Base-by-base conservation (phyloP, 352 stramenopile genomes). In the Pythium phragmiticola region DNA sequence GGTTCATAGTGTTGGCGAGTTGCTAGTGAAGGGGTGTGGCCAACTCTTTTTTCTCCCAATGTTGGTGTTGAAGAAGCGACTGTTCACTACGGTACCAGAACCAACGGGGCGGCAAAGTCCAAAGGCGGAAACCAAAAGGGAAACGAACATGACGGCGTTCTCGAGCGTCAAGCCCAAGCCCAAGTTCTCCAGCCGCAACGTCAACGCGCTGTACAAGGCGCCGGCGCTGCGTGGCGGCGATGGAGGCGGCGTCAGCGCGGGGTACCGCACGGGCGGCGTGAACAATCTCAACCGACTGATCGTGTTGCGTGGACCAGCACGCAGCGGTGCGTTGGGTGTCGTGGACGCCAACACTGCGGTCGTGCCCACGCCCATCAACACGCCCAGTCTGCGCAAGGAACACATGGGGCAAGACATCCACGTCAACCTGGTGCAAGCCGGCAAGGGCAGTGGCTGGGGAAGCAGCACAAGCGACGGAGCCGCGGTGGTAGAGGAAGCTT, bases 131-230 rank as follows among this genome's bases (percentile, higher is more conserved):
- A 19, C 7, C 26, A 7, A 55, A 60, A 36, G 37, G 16, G 23
- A 58, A 58, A 52, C 54, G n/a, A 52, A 34, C 23, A 65, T 65
- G 58, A 52, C 58, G 37, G 37, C 49, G 6, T n/a, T 23, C 19
- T 59, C 41, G 37, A 57, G 49, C 48, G 36, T 33, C 60, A 87
- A 87, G 51, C 61, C 72, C 46, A 89, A 80, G 69, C 59, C 70
- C 57, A 86, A 85, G 72, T 90, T 89, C 68, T 88, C 82, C 51
- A 92, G 77, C 69, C 77, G 77, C 64, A 90, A 92, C 68, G 68
- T 92, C 65, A 90, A 66, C 62, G 73, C 78, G 16, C 68, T 90
- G 57, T 92, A 83, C 68, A 89, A 84, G 65, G 75, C 79, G 41
- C 77, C 80, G 63, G 37, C 45, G 46, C n/a, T 51, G 30, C 61